These are phyloP conservation scores for Gloeostereum incarnatum DNA, from an alignment of 768 basidiomycete species.

Conservation along the genomic window DNA sequence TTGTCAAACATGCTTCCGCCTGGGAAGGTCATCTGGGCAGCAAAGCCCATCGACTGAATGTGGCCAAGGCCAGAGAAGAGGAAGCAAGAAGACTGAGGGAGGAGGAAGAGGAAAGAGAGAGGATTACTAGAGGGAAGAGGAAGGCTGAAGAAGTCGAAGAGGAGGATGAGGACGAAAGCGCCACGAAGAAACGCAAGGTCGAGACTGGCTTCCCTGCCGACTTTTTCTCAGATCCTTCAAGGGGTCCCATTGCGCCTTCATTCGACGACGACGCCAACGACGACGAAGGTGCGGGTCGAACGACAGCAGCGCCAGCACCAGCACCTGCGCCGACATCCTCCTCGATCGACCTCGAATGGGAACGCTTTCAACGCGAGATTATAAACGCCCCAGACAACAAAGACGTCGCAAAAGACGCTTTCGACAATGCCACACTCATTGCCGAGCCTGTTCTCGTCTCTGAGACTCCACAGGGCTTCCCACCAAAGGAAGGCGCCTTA, in stretches of 20 bases:
- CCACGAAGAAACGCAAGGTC: slow-evolving; percentile 21
- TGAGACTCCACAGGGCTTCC: slow-evolving; percentile 39
- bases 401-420: slow-evolving; percentile 39
- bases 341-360: slow-evolving; percentile 65
- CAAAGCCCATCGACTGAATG: slow-evolving; percentile 66
- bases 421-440: slow-evolving; percentile 59
- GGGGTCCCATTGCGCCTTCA: slow-evolving; percentile 34
- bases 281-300: slow-evolving; percentile 11
- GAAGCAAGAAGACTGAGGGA: slow-evolving; percentile 27
- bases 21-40: slow-evolving; percentile 85
- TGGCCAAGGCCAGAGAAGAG: slow-evolving; percentile 48
- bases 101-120: slow-evolving; percentile 20
- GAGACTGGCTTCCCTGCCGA: slow-evolving; percentile 47
- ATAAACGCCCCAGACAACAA: slow-evolving; percentile 29
- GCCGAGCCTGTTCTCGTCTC: slow-evolving; percentile 56
- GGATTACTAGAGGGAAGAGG: slow-evolving; percentile 24
- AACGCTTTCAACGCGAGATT: slow-evolving; percentile 59
- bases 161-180: slow-evolving; percentile 17
- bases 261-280: slow-evolving; percentile 34
- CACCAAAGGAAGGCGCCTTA: slow-evolving; percentile 19
- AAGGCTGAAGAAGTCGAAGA: slow-evolving; percentile 21
- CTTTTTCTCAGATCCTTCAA: slow-evolving; percentile 77
- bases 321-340: too few species aligned
- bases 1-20: slow-evolving; percentile 70
- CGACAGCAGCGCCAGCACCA: slow-evolving; percentile 11